These are phyloP conservation scores for Cordyceps farinosa DNA, from an alignment of 2,329 filamentous ascomycete genomes.

Conservation along the genomic window DNA sequence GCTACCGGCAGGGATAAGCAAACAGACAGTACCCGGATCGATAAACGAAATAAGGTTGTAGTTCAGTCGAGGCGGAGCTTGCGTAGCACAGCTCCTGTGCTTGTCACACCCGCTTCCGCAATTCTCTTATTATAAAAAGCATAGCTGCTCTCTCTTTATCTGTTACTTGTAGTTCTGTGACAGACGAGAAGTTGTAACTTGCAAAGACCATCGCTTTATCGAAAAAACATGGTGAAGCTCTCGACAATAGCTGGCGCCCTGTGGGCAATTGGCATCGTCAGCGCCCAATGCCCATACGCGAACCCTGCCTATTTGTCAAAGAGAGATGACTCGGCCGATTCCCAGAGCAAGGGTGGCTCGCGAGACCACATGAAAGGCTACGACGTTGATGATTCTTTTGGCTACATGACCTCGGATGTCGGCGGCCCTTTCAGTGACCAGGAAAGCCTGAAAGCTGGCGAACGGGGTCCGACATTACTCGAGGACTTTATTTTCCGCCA, in stretches of 20 bases:
- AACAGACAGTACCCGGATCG: neutral
- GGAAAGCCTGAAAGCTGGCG: constrained; percentile 62
- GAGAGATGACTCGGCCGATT: constrained; percentile 20
- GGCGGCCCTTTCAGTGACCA: constrained; percentile 67
- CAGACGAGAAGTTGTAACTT: neutral
- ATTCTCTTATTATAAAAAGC: neutral
- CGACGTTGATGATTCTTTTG: constrained; percentile 50
- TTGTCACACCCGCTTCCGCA: neutral
- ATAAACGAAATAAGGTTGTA: neutral
- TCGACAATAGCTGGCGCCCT: constrained; percentile 25
- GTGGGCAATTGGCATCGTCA: constrained; percentile 27
- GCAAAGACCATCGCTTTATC: neutral
- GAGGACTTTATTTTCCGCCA: constrained; percentile 72
- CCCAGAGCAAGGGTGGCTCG: constrained; percentile 24
- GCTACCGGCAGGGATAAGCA: too few species aligned
- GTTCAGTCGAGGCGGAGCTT: neutral
- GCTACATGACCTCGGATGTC: constrained; percentile 61
- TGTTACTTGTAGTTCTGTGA: neutral
- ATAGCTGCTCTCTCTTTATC: neutral
- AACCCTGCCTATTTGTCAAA: constrained; percentile 26
- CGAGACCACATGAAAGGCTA: constrained; percentile 33
- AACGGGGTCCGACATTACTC: constrained; percentile 62
- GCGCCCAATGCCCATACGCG: constrained; percentile 35
- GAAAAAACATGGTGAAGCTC: constrained; percentile 27
- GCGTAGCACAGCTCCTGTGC: neutral